A percentile compares a stretch with the other conserved stretches of the same genome.
Evolutionary conservation across 2,329 filamentous ascomycete species (phyloP).

Genomic region (Penicillium sp.): DNA sequence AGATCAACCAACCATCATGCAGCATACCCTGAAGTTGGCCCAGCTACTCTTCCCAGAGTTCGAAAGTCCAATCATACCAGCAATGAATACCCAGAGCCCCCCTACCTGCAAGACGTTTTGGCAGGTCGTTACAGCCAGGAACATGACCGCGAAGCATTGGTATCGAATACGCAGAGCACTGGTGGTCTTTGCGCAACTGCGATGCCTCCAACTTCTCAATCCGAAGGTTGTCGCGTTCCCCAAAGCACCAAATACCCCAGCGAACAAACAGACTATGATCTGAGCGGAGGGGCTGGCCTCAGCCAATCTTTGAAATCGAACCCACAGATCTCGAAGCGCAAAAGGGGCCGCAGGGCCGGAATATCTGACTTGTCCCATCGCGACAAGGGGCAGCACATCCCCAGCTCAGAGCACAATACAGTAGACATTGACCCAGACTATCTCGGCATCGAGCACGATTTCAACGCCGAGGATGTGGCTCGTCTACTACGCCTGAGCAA

Average conservation of each 20-base stretch:
- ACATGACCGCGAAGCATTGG: not conserved
- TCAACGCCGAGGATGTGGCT: conserved; percentile 7
- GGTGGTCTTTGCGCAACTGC: conserved; percentile 4
- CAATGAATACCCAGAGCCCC: conserved; percentile 1
- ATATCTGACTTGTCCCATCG: not conserved
- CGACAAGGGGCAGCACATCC: not conserved
- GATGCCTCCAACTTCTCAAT: conserved; percentile 6
- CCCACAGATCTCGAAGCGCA: not conserved
- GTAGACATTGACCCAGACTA: conserved; percentile 7
- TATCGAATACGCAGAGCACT: not conserved
- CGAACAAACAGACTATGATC: not conserved
- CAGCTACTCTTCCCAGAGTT: not conserved
- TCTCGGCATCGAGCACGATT: conserved; percentile 2
- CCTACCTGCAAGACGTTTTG: conserved; percentile 6
- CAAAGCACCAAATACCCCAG: conserved; percentile 5
- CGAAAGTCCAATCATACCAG: not conserved
- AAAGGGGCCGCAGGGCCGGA: not conserved
- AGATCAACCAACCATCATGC: not conserved
- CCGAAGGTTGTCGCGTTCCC: conserved; percentile 8
- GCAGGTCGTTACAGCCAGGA: conserved; percentile 7
- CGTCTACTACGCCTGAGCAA: conserved; percentile 8
- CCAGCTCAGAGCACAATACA: not conserved
- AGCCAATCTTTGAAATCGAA: conserved; percentile 7
- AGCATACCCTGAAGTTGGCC: not conserved
- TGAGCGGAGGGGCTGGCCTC: conserved; percentile 4